Base-by-base conservation (phyloP, 2,329 filamentous ascomycete species). In the Xylaria sp. region DNA sequence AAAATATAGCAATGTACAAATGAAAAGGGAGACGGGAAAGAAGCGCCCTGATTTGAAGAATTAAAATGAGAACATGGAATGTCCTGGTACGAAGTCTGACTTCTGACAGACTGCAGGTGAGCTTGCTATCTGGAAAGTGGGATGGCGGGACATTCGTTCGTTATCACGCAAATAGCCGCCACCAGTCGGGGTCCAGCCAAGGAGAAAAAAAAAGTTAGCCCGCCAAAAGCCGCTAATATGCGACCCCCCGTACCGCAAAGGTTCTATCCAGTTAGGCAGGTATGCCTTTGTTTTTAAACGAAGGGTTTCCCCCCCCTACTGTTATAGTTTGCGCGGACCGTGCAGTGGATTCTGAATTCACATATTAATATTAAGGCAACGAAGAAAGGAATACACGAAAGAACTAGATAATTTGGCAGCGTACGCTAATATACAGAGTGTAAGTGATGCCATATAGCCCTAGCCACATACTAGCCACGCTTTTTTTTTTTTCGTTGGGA, bases 191-290 rank as follows among this genome's bases (percentile, higher is more conserved):
- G 41, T 23, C 41, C 9, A 25, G 43, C 20, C 10, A 46, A 25
- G 20, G 12, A 50, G 23, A 56, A 41, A 60, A 52, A 56, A 32
- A 15, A 55, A 50, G 43, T 25, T 65, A 55, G 58, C 60, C 68
- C 68, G 68, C 69, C 52, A 56, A 64, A 67, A 64, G 66, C 69
- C 69, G 69, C 57, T 56, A 39, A 30, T 70, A 70, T 64, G 66
- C 69, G 69, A 55, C 18, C 30, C 18, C 30, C 32, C n/a, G 30
- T 9, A 20, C 41, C n/a, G n/a, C 41, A 20, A 45, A 45, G 18
- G n/a, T 45, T 45, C 41, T 10, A 15, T 48, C 45, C 9, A 9
- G 12, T 46, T 46, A 46, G 23, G 23, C 12, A 48, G 45, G 45
- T 45, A n/a, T n/a, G n/a, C n/a, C n/a, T n/a, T n/a, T n/a, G n/a